Evolutionary conservation across 345 rosid genomes (phyloP).

Genomic region (Brassica incana): DNA sequence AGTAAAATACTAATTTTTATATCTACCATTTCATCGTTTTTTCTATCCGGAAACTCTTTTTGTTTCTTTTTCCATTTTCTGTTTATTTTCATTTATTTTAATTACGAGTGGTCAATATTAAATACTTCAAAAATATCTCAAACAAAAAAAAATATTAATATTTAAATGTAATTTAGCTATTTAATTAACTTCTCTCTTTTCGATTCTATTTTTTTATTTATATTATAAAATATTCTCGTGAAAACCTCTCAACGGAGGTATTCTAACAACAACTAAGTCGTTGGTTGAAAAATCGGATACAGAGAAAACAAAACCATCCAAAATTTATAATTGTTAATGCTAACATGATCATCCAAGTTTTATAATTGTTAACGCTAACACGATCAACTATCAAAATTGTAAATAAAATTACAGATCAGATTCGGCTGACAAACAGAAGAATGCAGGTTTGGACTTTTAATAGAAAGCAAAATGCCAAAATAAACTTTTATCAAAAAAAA

Average conservation of each 20-base stretch:
- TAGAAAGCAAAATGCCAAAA: neutral
- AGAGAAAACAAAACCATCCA: neutral
- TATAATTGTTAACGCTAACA: neutral
- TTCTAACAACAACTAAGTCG: neutral
- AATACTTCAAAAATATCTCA: too few relatives aligned
- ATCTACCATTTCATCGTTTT: too few relatives aligned
- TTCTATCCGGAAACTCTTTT: too few relatives aligned
- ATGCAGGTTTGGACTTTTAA: neutral
- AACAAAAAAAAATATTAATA: too few relatives aligned
- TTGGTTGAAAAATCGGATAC: neutral
- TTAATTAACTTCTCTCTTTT: too few relatives aligned
- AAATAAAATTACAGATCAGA: neutral
- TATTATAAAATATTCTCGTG: neutral
- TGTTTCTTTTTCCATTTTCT: too few relatives aligned
- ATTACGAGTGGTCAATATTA: too few relatives aligned
- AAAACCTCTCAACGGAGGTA: neutral
- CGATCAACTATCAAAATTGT: neutral
- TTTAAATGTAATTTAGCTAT: too few relatives aligned
- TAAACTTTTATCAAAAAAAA: too few relatives aligned
- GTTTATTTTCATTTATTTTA: too few relatives aligned
- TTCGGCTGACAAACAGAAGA: neutral
- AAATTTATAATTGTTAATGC: neutral
- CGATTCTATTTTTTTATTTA: neutral
- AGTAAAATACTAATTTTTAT: too few relatives aligned
- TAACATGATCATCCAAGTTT: neutral